phyloP scores from a whole-genome alignment of 2,329 filamentous ascomycete genomes.

The Colletotrichum spaethianum region DNA sequence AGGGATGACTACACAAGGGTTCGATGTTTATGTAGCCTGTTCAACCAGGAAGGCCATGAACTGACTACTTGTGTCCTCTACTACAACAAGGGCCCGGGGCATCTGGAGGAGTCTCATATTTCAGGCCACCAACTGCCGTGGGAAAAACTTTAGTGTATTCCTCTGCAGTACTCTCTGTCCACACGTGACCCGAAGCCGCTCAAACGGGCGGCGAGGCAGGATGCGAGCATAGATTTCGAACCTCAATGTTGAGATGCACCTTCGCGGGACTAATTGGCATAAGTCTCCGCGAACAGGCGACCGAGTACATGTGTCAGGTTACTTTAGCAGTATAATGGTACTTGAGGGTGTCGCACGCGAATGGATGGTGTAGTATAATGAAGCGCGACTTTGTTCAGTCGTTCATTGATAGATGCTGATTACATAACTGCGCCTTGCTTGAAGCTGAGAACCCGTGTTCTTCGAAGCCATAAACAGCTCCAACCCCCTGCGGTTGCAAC shows the following conservation, averaged over 20 bases:
- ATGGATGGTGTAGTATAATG: neutral
- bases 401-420: neutral
- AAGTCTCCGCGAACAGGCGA: neutral
- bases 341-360: neutral
- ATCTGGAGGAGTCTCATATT: constrained; percentile 3
- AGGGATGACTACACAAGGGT: neutral
- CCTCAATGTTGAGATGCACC: neutral
- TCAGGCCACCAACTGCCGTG: neutral
- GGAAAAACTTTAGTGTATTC: neutral
- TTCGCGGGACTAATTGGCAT: neutral
- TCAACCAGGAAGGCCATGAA: neutral
- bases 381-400: neutral
- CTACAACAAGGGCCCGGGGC: constrained; percentile 3
- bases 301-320: neutral
- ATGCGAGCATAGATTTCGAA: neutral
- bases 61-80: constrained; percentile 4
- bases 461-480: neutral
- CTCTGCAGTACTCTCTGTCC: constrained; percentile 5
- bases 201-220: neutral
- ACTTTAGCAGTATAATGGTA: neutral
- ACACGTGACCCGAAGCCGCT: neutral
- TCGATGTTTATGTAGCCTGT: neutral
- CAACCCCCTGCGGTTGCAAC: neutral
- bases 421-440: neutral
- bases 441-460: neutral